Conservation (phyloP, 2,329 filamentous ascomycete species). For the Lachnellula cervina region DNA sequence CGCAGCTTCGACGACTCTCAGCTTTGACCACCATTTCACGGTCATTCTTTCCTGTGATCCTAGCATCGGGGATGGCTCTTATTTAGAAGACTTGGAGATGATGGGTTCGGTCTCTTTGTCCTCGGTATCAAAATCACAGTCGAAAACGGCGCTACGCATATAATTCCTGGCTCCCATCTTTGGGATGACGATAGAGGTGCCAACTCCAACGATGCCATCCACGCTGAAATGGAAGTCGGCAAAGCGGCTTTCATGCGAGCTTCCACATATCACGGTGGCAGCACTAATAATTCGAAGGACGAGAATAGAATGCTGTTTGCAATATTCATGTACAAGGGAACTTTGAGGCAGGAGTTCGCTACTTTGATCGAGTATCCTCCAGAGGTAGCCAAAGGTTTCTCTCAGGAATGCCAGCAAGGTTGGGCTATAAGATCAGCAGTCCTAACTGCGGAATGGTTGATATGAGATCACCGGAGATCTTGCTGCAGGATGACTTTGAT, state of each 20-base stretch:
- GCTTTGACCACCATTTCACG: too few species aligned
- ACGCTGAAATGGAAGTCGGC: conserved; percentile 16
- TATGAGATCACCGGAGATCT: conserved; percentile 8
- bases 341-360: conserved; percentile 11
- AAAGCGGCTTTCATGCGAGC: conserved; percentile 17
- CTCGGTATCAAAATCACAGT: conserved; percentile 11
- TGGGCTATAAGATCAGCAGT: conserved; percentile 15
- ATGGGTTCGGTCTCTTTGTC: conserved; percentile 14
- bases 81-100: too few species aligned
- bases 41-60: too few species aligned
- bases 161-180: conserved; percentile 18
- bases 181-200: conserved; percentile 17
- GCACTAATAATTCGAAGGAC: conserved; percentile 10
- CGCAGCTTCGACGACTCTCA: too few species aligned
- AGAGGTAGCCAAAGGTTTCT: conserved; percentile 12
- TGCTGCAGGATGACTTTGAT: conserved; percentile 10
- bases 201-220: conserved; percentile 8
- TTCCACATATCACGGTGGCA: conserved; percentile 15
- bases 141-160: conserved; percentile 15
- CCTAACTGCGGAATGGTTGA: conserved; percentile 14
- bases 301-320: conserved; percentile 13
- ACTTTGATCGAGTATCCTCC: conserved; percentile 12
- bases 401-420: conserved; percentile 9
- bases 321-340: conserved; percentile 16
- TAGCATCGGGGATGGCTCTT: too few species aligned